Base-by-base conservation (phyloP, 2,329 filamentous ascomycete species). In the Colletotrichum sp. region DNA sequence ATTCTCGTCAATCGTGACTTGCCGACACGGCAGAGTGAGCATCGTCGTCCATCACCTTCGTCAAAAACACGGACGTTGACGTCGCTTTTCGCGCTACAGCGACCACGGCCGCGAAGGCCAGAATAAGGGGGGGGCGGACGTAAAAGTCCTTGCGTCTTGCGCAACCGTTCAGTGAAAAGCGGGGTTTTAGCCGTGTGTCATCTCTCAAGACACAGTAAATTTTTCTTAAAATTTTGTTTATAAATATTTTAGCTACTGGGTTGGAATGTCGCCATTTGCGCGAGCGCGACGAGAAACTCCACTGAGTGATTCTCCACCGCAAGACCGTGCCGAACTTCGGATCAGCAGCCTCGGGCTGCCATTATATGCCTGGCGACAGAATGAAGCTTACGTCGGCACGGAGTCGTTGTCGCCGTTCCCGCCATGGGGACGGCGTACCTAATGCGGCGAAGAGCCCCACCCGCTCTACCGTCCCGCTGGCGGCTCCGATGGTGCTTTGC, bases 131-230 rank as follows among this genome's bases (percentile, higher is more conserved):
- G 30, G 21, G 18, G 30, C 61, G 61, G 61, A n/a, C 34, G 18
- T 21, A 38, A 63, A 36, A 24, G 72, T 69, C 69, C 69, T 69
- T 74, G 72, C 61, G 18, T 71, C 55, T 21, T 52, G 68, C 38
- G 62, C 28, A 38, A 43, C 28, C 16, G 28, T 14, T 24, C 36
- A 43, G 30, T 38, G 62, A 16, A 32, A 62, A 24, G 36, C 38
- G 38, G 68, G 38, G 68, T 72, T 61, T 38, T 69, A 62, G 30
- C 72, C 62, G 55, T 62, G 38, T n/a, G 18, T 18, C 55, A 28
- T 38, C 16, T 18, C 26, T 28, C 26, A 8, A 9, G 18, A 28
- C 7, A 5, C 13, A 28, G 7, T 55, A 36, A 14, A 36, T 24
- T 24, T 24, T 24, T 24, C 24, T 24, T 24, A 26, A n/a, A n/a